Conservation (phyloP, 2,329 filamentous ascomycete genomes). For the Pseudogymnoascus sp. region DNA sequence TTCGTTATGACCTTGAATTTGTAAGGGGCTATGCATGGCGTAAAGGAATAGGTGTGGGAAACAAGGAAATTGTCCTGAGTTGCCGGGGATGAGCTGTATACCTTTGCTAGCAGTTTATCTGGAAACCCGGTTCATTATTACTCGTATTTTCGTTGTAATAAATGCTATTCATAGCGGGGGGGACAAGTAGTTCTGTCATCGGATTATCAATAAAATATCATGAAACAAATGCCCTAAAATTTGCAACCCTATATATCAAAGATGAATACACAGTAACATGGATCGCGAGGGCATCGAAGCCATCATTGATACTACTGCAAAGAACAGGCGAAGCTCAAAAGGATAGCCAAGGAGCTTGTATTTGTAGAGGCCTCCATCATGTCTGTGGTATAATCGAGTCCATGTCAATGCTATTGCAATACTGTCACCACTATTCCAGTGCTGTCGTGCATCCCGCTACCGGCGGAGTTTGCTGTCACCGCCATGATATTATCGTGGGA, state of each 20-base stretch:
- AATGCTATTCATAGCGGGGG: neutral
- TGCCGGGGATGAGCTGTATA: slow-evolving; percentile 3
- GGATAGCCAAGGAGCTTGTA: neutral
- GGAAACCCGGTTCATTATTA: neutral
- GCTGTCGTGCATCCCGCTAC: neutral
- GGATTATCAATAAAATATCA: slow-evolving; percentile 2
- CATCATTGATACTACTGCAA: neutral
- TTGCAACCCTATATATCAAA: neutral
- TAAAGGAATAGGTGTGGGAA: neutral
- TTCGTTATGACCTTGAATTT: slow-evolving; percentile 46
- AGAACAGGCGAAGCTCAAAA: neutral
- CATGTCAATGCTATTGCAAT: neutral
- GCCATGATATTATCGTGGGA: neutral
- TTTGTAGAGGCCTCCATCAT: neutral
- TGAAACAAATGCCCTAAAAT: neutral
- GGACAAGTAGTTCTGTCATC: neutral
- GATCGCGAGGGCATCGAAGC: neutral
- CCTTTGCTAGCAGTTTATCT: neutral
- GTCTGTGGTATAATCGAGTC: neutral
- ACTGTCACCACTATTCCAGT: neutral
- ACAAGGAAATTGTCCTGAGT: neutral
- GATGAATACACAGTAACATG: neutral
- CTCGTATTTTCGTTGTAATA: slow-evolving; percentile 8
- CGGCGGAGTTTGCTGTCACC: neutral
- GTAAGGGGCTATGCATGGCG: slow-evolving; percentile 5